These are phyloP conservation scores for Manihot esculenta DNA, from an alignment of 441 rosid species.

Conservation along the genomic window DNA sequence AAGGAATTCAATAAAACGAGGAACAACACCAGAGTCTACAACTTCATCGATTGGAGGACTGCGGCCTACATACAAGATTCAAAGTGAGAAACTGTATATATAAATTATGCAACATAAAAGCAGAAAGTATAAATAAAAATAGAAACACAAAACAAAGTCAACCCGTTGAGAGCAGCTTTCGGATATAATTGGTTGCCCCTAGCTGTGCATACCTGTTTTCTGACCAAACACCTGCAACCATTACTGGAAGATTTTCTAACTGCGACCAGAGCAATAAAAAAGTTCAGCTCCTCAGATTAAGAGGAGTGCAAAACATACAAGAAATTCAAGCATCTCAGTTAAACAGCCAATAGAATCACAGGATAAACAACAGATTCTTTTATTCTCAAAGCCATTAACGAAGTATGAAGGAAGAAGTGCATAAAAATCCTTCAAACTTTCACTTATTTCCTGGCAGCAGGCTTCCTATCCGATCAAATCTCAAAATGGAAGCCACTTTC, in stretches of 20 bases:
- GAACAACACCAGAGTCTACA: slow-evolving; percentile 73
- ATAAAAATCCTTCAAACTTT: neutral
- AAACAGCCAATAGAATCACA: neutral
- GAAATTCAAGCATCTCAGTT: no score
- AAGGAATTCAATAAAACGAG: slow-evolving; percentile 80
- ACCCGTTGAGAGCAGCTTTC: slow-evolving; percentile 80
- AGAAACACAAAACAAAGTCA: neutral
- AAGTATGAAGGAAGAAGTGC: neutral
- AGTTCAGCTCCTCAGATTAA: slow-evolving; percentile 5
- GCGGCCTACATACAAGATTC: slow-evolving; percentile 41
- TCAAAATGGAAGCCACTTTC: no score
- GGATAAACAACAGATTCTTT: neutral
- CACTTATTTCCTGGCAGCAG: no score
- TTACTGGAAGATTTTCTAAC: slow-evolving; percentile 64
- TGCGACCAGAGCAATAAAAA: slow-evolving; percentile 26
- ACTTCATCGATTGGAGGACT: slow-evolving; percentile 87
- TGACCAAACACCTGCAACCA: slow-evolving; percentile 71
- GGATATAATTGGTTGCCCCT: slow-evolving; percentile 67
- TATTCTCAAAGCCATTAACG: neutral
- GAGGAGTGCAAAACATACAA: neutral
- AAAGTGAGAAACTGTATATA: neutral
- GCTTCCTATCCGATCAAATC: no score
- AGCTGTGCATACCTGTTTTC: slow-evolving; percentile 57
- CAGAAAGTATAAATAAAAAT: neutral
- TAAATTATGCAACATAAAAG: neutral